These are phyloP conservation scores for Malus fusca DNA, from an alignment of 306 rosid species.

Conservation along the genomic window DNA sequence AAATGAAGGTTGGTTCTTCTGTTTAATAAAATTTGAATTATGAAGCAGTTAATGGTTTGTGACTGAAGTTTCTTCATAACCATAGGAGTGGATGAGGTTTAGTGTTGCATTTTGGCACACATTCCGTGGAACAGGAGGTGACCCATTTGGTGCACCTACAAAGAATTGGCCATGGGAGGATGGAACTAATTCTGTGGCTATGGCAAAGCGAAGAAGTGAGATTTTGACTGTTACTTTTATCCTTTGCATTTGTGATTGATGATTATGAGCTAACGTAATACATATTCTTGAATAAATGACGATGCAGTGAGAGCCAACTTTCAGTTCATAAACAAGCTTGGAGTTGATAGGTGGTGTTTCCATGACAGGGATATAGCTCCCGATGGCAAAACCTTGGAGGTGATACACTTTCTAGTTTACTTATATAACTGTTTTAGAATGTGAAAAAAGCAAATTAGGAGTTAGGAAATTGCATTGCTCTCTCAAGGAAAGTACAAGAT, in stretches of 20 bases:
- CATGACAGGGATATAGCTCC: constrained; percentile 95
- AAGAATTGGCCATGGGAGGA: constrained; percentile 97
- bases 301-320: constrained; percentile 83
- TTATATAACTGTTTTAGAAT: neutral
- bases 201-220: constrained; percentile 96
- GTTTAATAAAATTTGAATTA: neutral
- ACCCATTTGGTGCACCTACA: constrained; percentile 87
- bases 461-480: neutral
- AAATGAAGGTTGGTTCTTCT: constrained; percentile 72
- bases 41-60: constrained; percentile 13
- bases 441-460: neutral
- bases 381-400: constrained; percentile 69
- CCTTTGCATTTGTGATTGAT: neutral
- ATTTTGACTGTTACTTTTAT: neutral
- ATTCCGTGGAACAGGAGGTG: constrained; percentile 87
- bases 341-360: constrained; percentile 89
- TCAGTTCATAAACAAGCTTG: constrained; percentile 82
- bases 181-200: constrained; percentile 80
- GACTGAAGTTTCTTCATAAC: neutral
- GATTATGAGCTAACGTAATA: neutral
- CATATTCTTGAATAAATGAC: constrained; percentile 1
- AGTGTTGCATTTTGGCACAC: constrained; percentile 99
- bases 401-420: constrained; percentile 12
- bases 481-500: neutral
- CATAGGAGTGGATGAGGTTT: constrained; percentile 91